Conservation (phyloP, 2,329 filamentous ascomycete species). For the Nothophaeocryptopus gaeumannii region DNA sequence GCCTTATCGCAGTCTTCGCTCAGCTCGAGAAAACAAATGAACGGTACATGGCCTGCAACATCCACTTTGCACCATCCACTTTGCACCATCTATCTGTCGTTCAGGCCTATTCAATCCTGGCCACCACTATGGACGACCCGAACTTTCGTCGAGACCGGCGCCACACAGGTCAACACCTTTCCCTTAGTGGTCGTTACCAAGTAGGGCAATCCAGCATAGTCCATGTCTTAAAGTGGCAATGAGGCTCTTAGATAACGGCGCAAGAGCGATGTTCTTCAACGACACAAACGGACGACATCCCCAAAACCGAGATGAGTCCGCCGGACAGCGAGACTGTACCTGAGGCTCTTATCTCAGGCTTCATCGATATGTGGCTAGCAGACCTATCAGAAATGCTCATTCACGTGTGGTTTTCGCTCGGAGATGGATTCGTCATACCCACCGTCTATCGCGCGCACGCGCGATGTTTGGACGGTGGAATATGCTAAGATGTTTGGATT, state of each 20-base stretch:
- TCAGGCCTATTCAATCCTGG: no score
- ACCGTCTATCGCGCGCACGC: constrained; percentile 3
- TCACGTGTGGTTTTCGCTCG: constrained; percentile 2
- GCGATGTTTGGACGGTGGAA: not conserved
- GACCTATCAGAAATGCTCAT: constrained; percentile 7
- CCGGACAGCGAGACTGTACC: constrained; percentile 9
- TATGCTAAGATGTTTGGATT: no score
- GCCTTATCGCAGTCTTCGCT: no score
- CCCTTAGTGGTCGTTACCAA: not conserved
- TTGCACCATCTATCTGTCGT: no score
- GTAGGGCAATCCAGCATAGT: no score
- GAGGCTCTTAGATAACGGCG: not conserved
- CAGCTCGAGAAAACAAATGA: no score
- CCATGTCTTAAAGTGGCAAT: no score
- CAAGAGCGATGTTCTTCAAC: not conserved
- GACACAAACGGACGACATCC: not conserved
- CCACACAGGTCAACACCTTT: no score
- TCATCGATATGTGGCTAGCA: not conserved
- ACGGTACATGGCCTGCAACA: no score
- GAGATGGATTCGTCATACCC: constrained; percentile 5
- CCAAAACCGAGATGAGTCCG: constrained; percentile 9
- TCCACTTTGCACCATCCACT: no score
- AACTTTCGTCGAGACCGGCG: no score
- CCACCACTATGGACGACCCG: no score
- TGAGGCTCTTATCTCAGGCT: constrained; percentile 11